Percentiles rank a stretch among this genome's conserved stretches.
phyloP scores from a whole-genome alignment of 1,284 basidiomycete genomes.

The Vanrija sp. region DNA sequence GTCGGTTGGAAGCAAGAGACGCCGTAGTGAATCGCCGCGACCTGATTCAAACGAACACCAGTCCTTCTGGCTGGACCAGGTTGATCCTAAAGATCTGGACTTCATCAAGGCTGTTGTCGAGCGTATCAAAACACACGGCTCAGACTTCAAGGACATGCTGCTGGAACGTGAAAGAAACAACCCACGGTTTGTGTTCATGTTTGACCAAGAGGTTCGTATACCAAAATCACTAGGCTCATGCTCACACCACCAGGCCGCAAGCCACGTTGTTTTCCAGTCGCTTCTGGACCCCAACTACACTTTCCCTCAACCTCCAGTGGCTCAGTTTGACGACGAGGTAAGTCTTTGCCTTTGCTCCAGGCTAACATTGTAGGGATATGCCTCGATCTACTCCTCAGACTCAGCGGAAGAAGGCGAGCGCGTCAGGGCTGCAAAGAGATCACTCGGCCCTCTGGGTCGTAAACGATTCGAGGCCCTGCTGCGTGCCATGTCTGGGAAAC shows the following conservation, averaged over 20 bases:
- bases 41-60: neutral
- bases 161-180: slow-evolving; percentile 73
- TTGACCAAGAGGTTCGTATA: slow-evolving; percentile 60
- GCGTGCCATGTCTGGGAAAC: slow-evolving; percentile 73
- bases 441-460: slow-evolving; percentile 70
- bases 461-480: slow-evolving; percentile 86
- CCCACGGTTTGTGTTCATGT: slow-evolving; percentile 74
- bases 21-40: neutral
- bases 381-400: slow-evolving; percentile 89
- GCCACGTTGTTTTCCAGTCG: slow-evolving; percentile 71
- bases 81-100: slow-evolving; percentile 69
- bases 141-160: slow-evolving; percentile 69
- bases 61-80: slow-evolving; percentile 47
- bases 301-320: slow-evolving; percentile 52
- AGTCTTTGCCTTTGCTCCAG: slow-evolving; percentile 20
- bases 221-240: no score
- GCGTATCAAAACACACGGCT: slow-evolving; percentile 75
- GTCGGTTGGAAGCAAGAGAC: slow-evolving; percentile 1
- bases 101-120: slow-evolving; percentile 80
- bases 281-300: slow-evolving; percentile 63
- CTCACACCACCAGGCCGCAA: neutral
- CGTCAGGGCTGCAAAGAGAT: slow-evolving; percentile 66
- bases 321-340: slow-evolving; percentile 82
- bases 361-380: slow-evolving; percentile 65
- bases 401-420: slow-evolving; percentile 89